phyloP scores from a whole-genome alignment of 441 rosid genomes.

The Kokia cookei region DNA sequence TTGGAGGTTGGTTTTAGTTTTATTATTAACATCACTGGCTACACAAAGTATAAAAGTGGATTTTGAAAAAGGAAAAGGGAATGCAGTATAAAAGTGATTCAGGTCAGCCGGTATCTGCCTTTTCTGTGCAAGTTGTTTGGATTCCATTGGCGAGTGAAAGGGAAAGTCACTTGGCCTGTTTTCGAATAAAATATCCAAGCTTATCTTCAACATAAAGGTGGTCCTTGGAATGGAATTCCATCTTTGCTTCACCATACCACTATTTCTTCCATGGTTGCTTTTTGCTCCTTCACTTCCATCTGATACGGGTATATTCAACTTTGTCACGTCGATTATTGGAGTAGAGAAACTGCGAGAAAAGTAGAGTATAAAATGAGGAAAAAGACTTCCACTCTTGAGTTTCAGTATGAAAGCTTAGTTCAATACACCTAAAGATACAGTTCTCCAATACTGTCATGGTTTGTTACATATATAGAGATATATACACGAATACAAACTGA shows the following conservation, averaged over 20 bases:
- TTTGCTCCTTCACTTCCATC: neutral
- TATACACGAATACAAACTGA: slow-evolving; percentile 23
- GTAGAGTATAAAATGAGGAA: neutral
- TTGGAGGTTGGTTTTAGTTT: too few relatives aligned
- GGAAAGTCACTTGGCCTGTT: neutral
- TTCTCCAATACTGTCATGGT: slow-evolving; percentile 12
- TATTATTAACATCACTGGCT: too few relatives aligned
- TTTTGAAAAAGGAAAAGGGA: too few relatives aligned
- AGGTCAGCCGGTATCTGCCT: neutral
- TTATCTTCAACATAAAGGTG: neutral
- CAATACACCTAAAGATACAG: neutral
- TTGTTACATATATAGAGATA: slow-evolving; percentile 18
- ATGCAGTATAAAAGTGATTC: neutral
- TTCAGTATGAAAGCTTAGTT: slow-evolving; percentile 1
- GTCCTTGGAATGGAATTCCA: neutral
- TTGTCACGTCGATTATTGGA: neutral
- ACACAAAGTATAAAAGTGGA: too few relatives aligned
- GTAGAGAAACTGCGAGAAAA: neutral
- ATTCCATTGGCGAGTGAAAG: neutral
- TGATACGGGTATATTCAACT: neutral
- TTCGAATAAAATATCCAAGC: neutral
- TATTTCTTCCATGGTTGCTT: neutral
- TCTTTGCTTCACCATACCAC: neutral
- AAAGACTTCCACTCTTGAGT: slow-evolving; percentile 9
- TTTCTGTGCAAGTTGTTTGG: neutral